phyloP scores from a whole-genome alignment of 768 basidiomycete species.

The Suillus plorans region DNA sequence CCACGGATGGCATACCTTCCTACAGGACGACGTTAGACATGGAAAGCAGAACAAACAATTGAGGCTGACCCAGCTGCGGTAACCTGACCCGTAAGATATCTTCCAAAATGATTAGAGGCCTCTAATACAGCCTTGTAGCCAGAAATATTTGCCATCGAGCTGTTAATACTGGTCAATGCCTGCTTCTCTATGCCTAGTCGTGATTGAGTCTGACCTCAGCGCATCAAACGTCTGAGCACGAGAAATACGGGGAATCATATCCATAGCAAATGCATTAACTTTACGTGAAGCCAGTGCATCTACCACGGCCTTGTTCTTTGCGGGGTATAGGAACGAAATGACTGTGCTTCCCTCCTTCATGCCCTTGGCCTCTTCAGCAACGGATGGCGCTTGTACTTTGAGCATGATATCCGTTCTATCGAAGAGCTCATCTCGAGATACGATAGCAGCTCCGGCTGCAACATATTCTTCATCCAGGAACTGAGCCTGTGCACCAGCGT shows the following conservation, averaged over 20 bases:
- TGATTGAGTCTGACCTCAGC: slow-evolving; percentile 53
- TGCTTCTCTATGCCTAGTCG: slow-evolving; percentile 4
- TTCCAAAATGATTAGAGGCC: slow-evolving; percentile 85
- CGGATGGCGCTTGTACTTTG: slow-evolving; percentile 79
- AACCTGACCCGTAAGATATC: slow-evolving; percentile 88
- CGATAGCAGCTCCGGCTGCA: slow-evolving; percentile 76
- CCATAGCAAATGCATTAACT: slow-evolving; percentile 84
- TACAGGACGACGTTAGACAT: slow-evolving; percentile 20
- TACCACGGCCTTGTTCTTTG: slow-evolving; percentile 75
- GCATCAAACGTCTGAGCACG: slow-evolving; percentile 90
- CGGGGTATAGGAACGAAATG: slow-evolving; percentile 82
- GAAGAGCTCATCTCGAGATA: slow-evolving; percentile 71
- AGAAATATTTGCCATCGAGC: slow-evolving; percentile 94
- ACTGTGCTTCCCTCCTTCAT: slow-evolving; percentile 76
- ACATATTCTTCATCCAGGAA: slow-evolving; percentile 80
- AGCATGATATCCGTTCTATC: slow-evolving; percentile 72
- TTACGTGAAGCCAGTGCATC: slow-evolving; percentile 65
- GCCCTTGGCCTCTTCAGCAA: slow-evolving; percentile 56
- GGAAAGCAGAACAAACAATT: slow-evolving; percentile 3
- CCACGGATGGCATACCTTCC: slow-evolving; percentile 38
- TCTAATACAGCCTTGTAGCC: slow-evolving; percentile 92
- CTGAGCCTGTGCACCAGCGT: slow-evolving; percentile 70
- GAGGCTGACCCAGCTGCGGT: slow-evolving; percentile 80
- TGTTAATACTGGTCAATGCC: slow-evolving; percentile 24
- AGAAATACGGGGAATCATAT: slow-evolving; percentile 89